phyloP scores from a whole-genome alignment of 2,329 filamentous ascomycete species.

The Coniochaeta hoffmannii region DNA sequence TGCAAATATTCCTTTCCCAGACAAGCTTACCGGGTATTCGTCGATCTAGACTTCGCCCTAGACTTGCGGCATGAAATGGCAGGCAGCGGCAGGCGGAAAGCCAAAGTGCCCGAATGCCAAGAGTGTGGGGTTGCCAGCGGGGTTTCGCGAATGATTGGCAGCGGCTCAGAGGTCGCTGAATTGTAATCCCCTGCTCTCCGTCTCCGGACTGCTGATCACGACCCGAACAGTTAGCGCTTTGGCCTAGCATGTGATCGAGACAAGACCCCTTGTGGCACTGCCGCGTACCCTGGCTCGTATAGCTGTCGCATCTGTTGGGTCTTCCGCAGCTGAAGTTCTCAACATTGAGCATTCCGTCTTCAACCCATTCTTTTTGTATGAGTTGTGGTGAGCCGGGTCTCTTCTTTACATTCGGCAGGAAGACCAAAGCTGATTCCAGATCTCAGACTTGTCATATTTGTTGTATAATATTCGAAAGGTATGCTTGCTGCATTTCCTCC shows the following conservation, averaged over 20 bases:
- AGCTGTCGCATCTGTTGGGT: background rate
- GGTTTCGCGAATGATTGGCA: background rate
- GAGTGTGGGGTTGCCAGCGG: background rate
- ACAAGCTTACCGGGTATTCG: background rate
- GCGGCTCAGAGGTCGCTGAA: background rate
- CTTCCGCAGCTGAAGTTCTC: background rate
- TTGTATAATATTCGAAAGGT: background rate
- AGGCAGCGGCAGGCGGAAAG: background rate
- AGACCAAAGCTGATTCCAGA: too few relatives aligned
- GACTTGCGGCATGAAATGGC: background rate
- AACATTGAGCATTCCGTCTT: background rate
- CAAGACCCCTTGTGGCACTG: background rate
- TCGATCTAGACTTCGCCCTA: background rate
- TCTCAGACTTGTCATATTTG: background rate
- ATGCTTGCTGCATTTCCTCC: background rate
- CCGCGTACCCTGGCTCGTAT: background rate
- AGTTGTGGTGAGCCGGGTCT: background rate
- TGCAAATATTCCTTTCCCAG: background rate
- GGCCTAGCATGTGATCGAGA: background rate
- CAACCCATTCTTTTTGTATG: background rate
- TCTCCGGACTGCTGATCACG: background rate
- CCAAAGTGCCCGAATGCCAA: background rate
- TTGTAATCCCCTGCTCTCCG: background rate
- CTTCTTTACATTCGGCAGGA: too few relatives aligned
- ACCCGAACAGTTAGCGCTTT: background rate